Evolutionary conservation across 208 protist species (phyloP), one percentile per base, ranked within the genome.

Genomic region (Trypanosoma scelopori): DNA sequence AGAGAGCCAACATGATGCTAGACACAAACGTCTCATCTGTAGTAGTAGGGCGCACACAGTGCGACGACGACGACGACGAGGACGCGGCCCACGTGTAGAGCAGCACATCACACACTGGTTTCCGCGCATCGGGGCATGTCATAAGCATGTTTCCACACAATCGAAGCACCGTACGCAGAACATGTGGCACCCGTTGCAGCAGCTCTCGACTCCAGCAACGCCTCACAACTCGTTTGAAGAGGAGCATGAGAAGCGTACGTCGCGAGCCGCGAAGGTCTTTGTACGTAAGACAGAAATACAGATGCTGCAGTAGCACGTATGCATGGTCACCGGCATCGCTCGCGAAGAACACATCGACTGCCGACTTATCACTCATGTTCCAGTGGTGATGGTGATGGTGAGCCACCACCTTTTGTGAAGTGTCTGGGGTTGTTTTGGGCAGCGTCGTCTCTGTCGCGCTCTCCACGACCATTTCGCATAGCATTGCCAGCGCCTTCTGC

Each of bases 31-130:
- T 48, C 57, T 79, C 57, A 71, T 69, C 63, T 7, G 77, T 51
- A 16, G 61, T 37, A 16, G 32, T 37, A 9, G 32, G 32, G 32
- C 32, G 32, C 32, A 65, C 12, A 27, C 66, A 23, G 18, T 51
- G 48, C 12, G 3, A n/a, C 0, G 45, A 27, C 3, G 41, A n/a
- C 20, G 60, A 20, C 18, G 57, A 18, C 18, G 56, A 18, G 1
- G 69, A 55, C 11, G 71, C 55, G 5, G 78, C 68, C 81, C 81
- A 91, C 7, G 77, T 55, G 49, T 85, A 78, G 30, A 85, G 58
- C 5, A 91, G 59, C n/a, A 79, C 67, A 52, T 71, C 51, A 58
- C 84, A 87, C 32, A 82, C 76, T 4, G 25, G n/a, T 27, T 53
- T 7, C 23, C 55, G 69, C 2, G 20, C 51, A 28, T 74, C 69